Evolutionary conservation across 352 stramenopile species (phyloP), one percentile per base, ranked within the genome.

Genomic region (Globisporangium lucens): DNA sequence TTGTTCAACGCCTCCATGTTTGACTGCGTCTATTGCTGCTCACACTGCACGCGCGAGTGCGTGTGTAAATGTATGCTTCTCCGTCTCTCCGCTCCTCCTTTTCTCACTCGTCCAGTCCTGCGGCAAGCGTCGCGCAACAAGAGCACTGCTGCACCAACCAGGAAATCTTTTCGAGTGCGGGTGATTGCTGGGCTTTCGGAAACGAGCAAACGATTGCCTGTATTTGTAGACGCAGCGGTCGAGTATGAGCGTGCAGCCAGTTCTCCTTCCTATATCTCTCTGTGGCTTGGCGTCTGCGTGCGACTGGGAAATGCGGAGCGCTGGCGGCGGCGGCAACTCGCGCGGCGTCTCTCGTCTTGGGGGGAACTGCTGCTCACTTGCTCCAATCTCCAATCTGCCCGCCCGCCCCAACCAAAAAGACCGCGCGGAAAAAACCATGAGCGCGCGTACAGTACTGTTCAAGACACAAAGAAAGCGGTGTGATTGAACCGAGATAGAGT

Each of bases 1-100:
- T 94, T 94, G 67, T 93, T 90, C 30, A 93, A 63, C 64, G 73
- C 63, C 47, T 93, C 85, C 81, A 93, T 71, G 15, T 36, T 30
- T 30, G 52, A 15, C 35, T 55, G 51, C 33, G n/a, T 33, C 30
- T 41, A 4, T 15, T 43, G 17, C 12, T 13, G 24, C 24, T 47
- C 56, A 51, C 56, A 61, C 56, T 33, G 6, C 17, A 7, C 43
- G 20, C 43, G 17, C 15, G 17, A 22, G 43, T 51, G 41, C n/a
- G 17, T 49, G 43, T 51, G 17, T 22, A 22, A 22, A 9, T 51
- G 43, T 20, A 17, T 22, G 17, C 17, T 51, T 51, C 41, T n/a
- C 41, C 4, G 41, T n/a, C 41, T 22, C 43, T 51, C 43, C 3
- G 17, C 7, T 4, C 6, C 13, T 46, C 12, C 38, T 13, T 17